Evolutionary conservation across 768 basidiomycete species (phyloP).

Genomic region (Pleurotus salmoneostramineus): DNA sequence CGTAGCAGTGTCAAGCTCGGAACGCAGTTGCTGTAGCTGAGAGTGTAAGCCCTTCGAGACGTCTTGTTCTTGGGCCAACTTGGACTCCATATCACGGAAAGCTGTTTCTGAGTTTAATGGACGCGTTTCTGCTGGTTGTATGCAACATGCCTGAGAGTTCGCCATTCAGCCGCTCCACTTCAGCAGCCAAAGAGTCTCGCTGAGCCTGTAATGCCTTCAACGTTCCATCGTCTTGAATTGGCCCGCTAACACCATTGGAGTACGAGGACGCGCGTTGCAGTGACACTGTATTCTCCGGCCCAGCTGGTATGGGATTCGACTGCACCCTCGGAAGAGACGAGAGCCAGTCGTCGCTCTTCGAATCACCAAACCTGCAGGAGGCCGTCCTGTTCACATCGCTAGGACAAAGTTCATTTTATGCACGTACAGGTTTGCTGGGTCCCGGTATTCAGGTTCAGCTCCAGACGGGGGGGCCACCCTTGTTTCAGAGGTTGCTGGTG

Average conservation of each 20-base stretch:
- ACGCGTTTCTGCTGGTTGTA: slow-evolving; percentile 17
- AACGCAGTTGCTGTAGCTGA: slow-evolving; percentile 23
- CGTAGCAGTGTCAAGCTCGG: slow-evolving; percentile 28
- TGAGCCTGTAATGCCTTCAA: slow-evolving; percentile 16
- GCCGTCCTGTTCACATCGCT: slow-evolving; percentile 3
- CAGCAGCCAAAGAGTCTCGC: slow-evolving; percentile 19
- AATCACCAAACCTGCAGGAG: slow-evolving; percentile 26
- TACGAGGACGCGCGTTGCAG: slow-evolving; percentile 10
- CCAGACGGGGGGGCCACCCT: slow-evolving; percentile 10
- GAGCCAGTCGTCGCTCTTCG: slow-evolving; percentile 56
- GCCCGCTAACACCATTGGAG: neutral
- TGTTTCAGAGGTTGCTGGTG: slow-evolving; percentile 13
- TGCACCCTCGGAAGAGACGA: slow-evolving; percentile 48
- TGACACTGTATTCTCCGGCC: slow-evolving; percentile 18
- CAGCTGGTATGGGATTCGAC: slow-evolving; percentile 27
- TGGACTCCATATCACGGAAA: slow-evolving; percentile 15
- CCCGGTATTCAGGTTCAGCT: slow-evolving; percentile 41
- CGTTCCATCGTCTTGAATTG: slow-evolving; percentile 11
- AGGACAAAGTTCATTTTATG: slow-evolving; percentile 12
- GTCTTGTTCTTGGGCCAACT: slow-evolving; percentile 28
- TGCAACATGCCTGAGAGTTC: slow-evolving; percentile 23
- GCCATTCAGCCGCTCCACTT: slow-evolving; percentile 26
- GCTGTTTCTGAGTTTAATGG: neutral
- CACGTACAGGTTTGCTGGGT: slow-evolving; percentile 66
- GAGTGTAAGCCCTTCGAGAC: slow-evolving; percentile 24